Evolutionary conservation across 768 basidiomycete species (phyloP).

Genomic region (Boletus tylopilopsis): DNA sequence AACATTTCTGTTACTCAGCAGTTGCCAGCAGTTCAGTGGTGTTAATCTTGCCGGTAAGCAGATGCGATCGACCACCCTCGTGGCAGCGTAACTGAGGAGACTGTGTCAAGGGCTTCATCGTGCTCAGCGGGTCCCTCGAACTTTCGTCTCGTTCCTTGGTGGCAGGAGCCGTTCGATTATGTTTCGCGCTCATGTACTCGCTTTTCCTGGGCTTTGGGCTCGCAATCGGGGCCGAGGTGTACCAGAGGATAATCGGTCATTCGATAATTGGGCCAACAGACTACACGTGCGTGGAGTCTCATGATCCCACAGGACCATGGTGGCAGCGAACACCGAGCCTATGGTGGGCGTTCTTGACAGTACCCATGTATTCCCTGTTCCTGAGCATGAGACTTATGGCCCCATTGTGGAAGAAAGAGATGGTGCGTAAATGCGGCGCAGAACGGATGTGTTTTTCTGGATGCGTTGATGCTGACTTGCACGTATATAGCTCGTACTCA

Average conservation of each 20-base stretch:
- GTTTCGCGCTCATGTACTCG: constrained; percentile 78
- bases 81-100: not conserved
- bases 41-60: constrained; percentile 68
- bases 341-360: constrained; percentile 75
- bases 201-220: constrained; percentile 78
- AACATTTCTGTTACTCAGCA: constrained; percentile 78
- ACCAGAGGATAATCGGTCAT: constrained; percentile 49
- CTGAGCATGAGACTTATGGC: constrained; percentile 65
- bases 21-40: constrained; percentile 75
- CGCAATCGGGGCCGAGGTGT: constrained; percentile 72
- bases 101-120: constrained; percentile 51
- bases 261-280: constrained; percentile 51
- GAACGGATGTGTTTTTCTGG: too few relatives aligned
- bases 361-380: constrained; percentile 66
- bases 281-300: constrained; percentile 55
- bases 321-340: constrained; percentile 65
- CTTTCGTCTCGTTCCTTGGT: constrained; percentile 78
- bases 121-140: constrained; percentile 72
- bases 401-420: constrained; percentile 52
- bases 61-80: not conserved
- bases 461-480: not conserved
- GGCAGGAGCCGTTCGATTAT: constrained; percentile 78
- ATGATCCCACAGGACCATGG: constrained; percentile 61
- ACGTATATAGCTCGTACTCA: constrained; percentile 41
- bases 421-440: constrained; percentile 38